Evolutionary conservation across 345 rosid genomes (phyloP).

Genomic region (Eucalyptus grandis): DNA sequence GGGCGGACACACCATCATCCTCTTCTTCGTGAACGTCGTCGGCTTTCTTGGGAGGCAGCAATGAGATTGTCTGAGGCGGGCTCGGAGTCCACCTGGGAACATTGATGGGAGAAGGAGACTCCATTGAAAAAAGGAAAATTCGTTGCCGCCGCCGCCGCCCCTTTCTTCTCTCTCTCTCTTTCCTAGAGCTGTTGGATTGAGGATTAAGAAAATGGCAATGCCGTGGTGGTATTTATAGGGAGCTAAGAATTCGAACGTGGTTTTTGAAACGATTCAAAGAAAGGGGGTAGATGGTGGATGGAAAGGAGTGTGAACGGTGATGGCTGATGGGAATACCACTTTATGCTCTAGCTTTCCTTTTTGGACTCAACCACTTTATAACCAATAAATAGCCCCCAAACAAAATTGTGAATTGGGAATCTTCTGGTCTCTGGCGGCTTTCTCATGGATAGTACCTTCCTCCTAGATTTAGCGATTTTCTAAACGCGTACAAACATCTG

Average conservation of each 20-base stretch:
- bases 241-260: not conserved
- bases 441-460: not conserved
- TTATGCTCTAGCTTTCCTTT: not conserved
- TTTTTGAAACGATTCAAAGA: not conserved
- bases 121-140: not conserved
- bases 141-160: not conserved
- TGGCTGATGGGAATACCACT: not conserved
- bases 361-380: not conserved
- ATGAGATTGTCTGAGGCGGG: not conserved
- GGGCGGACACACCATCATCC: not conserved
- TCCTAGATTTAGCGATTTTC: not conserved
- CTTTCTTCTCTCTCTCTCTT: not conserved
- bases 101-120: not conserved
- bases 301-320: not conserved
- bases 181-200: not conserved
- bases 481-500: too few relatives aligned
- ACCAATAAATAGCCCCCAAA: not conserved
- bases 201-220: not conserved
- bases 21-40: not conserved
- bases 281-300: not conserved
- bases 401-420: not conserved
- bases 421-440: not conserved
- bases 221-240: not conserved
- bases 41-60: not conserved
- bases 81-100: not conserved